These are phyloP conservation scores for Pseudocohnilembus persalinus DNA, from an alignment of 169 alveolate species.

Conservation along the genomic window DNA sequence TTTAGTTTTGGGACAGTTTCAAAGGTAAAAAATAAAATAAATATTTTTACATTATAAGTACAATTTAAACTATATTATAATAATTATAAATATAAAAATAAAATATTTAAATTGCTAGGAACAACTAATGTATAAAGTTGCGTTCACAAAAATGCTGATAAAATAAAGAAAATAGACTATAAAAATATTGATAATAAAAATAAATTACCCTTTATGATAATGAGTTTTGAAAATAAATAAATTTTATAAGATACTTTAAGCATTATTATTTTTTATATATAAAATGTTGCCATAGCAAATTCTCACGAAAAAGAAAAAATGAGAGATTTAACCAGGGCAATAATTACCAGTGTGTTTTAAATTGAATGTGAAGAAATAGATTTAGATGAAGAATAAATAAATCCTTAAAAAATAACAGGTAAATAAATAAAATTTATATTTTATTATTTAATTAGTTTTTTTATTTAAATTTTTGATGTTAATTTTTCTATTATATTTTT, in stretches of 20 bases:
- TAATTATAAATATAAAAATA: too few species aligned
- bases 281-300: background rate
- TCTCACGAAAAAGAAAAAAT: slow-evolving; percentile 11
- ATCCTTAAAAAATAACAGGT: background rate
- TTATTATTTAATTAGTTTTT: too few species aligned
- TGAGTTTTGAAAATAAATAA: slow-evolving; percentile 5
- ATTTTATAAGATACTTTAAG: slow-evolving; percentile 13
- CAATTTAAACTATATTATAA: background rate
- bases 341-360: background rate
- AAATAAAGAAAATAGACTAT: slow-evolving; percentile 15
- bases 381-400: background rate
- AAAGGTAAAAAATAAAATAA: background rate
- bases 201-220: slow-evolving; percentile 12
- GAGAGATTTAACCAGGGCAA: background rate
- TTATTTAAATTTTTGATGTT: too few species aligned
- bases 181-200: background rate
- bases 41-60: too few species aligned
- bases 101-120: too few species aligned
- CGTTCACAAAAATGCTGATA: background rate
- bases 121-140: slow-evolving; percentile 8
- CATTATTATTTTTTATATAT: slow-evolving; percentile 5
- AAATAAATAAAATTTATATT: too few species aligned
- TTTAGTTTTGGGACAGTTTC: background rate
- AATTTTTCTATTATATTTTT: too few species aligned
- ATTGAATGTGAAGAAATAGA: background rate